Evolutionary conservation across 495 filamentous ascomycete species (phyloP).

Genomic region (Aspergillus baeticus): DNA sequence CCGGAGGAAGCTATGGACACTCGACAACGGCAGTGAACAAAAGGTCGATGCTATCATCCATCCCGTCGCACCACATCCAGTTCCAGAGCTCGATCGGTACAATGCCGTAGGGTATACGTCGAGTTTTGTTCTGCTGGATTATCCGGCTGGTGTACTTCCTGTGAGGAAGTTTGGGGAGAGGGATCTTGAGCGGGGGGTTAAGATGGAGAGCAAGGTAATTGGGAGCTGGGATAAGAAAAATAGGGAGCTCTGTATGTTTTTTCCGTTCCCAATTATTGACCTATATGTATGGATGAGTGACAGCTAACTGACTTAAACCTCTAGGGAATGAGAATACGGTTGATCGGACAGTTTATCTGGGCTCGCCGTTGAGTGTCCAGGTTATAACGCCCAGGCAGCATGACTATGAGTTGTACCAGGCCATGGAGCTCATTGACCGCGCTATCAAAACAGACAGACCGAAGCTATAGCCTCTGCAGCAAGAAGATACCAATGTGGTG

Average conservation of each 20-base stretch:
- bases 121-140: constrained; percentile 61
- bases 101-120: constrained; percentile 62
- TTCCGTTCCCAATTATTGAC: background rate
- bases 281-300: background rate
- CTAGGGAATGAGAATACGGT: constrained; percentile 50
- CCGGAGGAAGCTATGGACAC: constrained; percentile 51
- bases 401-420: constrained; percentile 55
- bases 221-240: constrained; percentile 63
- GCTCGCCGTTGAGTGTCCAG: constrained; percentile 56
- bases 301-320: constrained; percentile 8
- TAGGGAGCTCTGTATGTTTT: constrained; percentile 55
- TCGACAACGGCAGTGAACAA: constrained; percentile 18
- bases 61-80: constrained; percentile 60
- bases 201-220: constrained; percentile 40
- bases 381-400: constrained; percentile 58
- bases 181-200: constrained; percentile 49
- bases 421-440: constrained; percentile 53
- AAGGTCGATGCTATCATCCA: constrained; percentile 55
- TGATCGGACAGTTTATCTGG: constrained; percentile 56
- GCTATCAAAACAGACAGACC: constrained; percentile 27
- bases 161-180: constrained; percentile 45
- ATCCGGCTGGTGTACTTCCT: constrained; percentile 57
- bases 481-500: too few relatives aligned
- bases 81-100: constrained; percentile 62
- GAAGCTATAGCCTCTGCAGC: constrained; percentile 27